A percentile compares a stretch with the other conserved stretches of the same genome.
phyloP scores from a whole-genome alignment of 2,329 filamentous ascomycete species.

The Penicillium sp. region DNA sequence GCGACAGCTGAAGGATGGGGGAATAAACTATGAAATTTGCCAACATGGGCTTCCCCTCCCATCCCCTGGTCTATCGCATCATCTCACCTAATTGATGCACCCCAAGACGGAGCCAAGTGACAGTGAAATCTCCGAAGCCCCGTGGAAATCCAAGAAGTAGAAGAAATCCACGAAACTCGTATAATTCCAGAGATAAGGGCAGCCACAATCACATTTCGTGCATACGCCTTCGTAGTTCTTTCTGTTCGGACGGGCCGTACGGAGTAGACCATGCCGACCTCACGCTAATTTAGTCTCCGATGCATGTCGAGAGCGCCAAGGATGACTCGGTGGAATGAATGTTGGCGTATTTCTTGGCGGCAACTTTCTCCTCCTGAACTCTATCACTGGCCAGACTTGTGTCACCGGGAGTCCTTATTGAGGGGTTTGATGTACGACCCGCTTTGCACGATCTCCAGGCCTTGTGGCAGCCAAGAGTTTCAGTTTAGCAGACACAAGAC shows the following conservation, averaged over 20 bases:
- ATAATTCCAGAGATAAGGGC: neutral
- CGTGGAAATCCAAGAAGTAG: neutral
- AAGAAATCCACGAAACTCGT: neutral
- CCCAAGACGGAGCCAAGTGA: slow-evolving; percentile 5
- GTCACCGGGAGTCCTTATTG: slow-evolving; percentile 6
- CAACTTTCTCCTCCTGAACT: slow-evolving; percentile 5
- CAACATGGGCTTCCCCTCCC: neutral
- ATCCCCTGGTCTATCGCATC: neutral
- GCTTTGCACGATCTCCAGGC: neutral
- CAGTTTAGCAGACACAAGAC: neutral
- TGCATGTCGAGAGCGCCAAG: slow-evolving; percentile 14
- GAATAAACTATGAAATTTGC: neutral
- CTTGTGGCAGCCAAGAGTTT: slow-evolving; percentile 8
- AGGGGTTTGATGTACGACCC: slow-evolving; percentile 9
- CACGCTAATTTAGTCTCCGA: slow-evolving; percentile 6
- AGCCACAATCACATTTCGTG: slow-evolving; percentile 3
- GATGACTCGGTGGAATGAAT: slow-evolving; percentile 15
- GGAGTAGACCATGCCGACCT: neutral
- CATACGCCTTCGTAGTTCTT: neutral
- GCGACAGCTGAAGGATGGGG: neutral
- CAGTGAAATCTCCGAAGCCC: neutral
- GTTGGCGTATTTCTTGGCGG: slow-evolving; percentile 18
- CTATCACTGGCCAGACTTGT: neutral
- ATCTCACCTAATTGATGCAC: slow-evolving; percentile 2
- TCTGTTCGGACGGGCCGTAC: neutral